Evolutionary conservation across 1,284 basidiomycete genomes (phyloP).

Genomic region (Malassezia furfur): DNA sequence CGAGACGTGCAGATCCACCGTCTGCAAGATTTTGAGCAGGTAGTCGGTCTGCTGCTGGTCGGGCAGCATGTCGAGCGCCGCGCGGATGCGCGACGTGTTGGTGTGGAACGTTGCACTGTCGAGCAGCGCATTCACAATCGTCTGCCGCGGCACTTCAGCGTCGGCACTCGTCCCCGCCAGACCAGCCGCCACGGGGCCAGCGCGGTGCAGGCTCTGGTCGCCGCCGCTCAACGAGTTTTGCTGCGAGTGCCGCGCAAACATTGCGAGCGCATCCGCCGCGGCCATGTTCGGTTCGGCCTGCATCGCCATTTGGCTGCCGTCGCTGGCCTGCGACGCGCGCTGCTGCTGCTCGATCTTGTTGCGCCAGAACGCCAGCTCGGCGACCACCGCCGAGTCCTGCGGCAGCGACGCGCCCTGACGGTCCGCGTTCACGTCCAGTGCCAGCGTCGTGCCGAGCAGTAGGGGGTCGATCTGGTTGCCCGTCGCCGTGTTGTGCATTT

Average conservation of each 20-base stretch:
- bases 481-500: constrained; percentile 1
- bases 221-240: constrained; percentile 5
- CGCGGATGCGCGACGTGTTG: constrained; percentile 20
- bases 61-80: constrained; percentile 30
- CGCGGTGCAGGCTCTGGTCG: constrained; percentile 7
- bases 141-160: constrained; percentile 7
- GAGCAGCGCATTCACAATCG: constrained; percentile 11
- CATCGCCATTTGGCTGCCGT: constrained; percentile 15
- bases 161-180: background rate
- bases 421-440: constrained; percentile 16
- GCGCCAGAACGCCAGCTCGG: constrained; percentile 19
- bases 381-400: constrained; percentile 14
- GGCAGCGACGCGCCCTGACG: constrained; percentile 7
- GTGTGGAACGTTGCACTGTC: constrained; percentile 17
- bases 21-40: constrained; percentile 32
- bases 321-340: constrained; percentile 8
- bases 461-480: constrained; percentile 17
- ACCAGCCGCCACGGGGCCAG: background rate
- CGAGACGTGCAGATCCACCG: constrained; percentile 26
- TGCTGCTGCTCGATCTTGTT: constrained; percentile 19
- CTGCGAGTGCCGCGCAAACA: constrained; percentile 18
- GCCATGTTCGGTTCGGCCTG: constrained; percentile 19
- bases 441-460: constrained; percentile 15
- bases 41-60: constrained; percentile 34
- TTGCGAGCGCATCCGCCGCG: constrained; percentile 19